Conservation (phyloP, 306 rosid genomes). For the Spatholobus suberectus region DNA sequence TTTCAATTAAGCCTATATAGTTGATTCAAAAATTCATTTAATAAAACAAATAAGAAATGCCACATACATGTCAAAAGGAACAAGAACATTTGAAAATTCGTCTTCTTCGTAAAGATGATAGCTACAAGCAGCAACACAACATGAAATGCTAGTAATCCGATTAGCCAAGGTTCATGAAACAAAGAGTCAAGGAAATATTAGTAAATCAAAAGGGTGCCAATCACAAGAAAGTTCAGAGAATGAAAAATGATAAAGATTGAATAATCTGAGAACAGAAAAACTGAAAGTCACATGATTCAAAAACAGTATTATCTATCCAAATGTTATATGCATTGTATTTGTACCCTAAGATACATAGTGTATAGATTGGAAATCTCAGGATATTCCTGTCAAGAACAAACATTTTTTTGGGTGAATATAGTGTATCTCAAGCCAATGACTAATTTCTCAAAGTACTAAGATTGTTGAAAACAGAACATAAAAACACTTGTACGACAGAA, state of each 20-base stretch:
- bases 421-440: no score
- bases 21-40: background rate
- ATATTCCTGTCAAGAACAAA: no score
- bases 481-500: no score
- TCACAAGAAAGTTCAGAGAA: background rate
- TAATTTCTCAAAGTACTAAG: no score
- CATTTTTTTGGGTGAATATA: no score
- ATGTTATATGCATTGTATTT: background rate
- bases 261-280: conserved; percentile 17
- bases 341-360: background rate
- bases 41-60: conserved; percentile 7
- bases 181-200: conserved; percentile 14
- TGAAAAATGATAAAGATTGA: conserved; percentile 4
- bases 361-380: no score
- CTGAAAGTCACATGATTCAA: background rate
- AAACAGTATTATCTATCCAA: conserved; percentile 10
- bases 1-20: background rate
- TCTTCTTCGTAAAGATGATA: conserved; percentile 70
- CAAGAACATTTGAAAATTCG: conserved; percentile 83
- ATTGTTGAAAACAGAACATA: no score
- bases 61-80: conserved; percentile 79
- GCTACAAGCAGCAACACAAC: conserved; percentile 54
- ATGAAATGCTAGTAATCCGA: conserved; percentile 66
- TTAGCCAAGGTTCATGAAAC: conserved; percentile 88
- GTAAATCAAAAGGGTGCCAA: background rate